These are phyloP conservation scores for Mycena maculata DNA, from an alignment of 768 basidiomycete genomes.

Conservation along the genomic window DNA sequence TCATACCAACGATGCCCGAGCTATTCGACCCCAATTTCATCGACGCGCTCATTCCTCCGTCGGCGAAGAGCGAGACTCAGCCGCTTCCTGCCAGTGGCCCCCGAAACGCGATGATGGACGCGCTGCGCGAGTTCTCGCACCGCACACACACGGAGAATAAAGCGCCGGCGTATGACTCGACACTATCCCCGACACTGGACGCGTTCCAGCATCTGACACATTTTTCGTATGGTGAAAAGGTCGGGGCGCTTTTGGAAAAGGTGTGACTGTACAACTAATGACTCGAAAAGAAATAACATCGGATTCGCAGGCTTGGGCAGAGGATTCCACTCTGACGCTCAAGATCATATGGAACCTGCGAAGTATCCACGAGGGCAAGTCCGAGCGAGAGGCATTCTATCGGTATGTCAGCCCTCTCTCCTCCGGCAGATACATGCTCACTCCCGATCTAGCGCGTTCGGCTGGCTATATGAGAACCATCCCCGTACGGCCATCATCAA, in stretches of 20 bases:
- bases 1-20: conserved; percentile 68
- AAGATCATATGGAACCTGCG: conserved; percentile 75
- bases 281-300: neutral
- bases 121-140: conserved; percentile 55
- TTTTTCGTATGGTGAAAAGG: conserved; percentile 27
- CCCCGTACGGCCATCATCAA: conserved; percentile 77
- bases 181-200: conserved; percentile 63
- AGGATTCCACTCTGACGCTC: conserved; percentile 68
- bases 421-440: neutral
- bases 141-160: conserved; percentile 62
- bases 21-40: conserved; percentile 68
- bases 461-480: conserved; percentile 77
- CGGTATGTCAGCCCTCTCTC: conserved; percentile 43
- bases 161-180: conserved; percentile 64
- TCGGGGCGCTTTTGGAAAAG: conserved; percentile 53
- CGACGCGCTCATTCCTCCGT: conserved; percentile 62
- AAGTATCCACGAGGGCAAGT: conserved; percentile 79
- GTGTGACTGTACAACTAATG: neutral
- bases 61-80: neutral
- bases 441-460: conserved; percentile 56
- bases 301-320: conserved; percentile 58
- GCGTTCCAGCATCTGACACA: conserved; percentile 62
- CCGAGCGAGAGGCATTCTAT: conserved; percentile 71
- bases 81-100: neutral
- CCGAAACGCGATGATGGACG: conserved; percentile 66